These are phyloP conservation scores for Spergularia bocconei DNA, from an alignment of 148 eudicot species.

Conservation along the genomic window DNA sequence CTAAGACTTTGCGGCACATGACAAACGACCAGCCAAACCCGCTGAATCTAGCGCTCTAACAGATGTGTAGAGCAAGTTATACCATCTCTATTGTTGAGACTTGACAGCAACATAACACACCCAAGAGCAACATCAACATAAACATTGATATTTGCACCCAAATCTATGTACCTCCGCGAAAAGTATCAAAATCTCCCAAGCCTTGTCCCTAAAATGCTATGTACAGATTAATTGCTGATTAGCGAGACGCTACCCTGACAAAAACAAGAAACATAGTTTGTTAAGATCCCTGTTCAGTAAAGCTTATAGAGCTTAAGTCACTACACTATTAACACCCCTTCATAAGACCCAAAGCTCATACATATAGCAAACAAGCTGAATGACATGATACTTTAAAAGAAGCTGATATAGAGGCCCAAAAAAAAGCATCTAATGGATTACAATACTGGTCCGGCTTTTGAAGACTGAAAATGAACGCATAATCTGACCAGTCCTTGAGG, in stretches of 20 bases:
- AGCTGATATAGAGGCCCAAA: no score
- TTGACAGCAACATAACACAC: background rate
- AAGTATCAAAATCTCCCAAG: constrained; percentile 16
- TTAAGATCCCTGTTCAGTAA: background rate
- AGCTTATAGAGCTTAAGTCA: no score
- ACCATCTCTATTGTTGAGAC: constrained; percentile 10
- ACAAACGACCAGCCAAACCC: background rate
- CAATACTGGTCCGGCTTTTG: no score
- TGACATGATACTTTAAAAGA: no score
- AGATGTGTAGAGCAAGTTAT: background rate
- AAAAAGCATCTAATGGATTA: no score
- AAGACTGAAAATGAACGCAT: no score
- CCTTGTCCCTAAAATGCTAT: constrained; percentile 28
- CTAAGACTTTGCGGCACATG: background rate
- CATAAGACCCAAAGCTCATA: no score
- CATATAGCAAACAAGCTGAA: no score
- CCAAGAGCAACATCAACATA: constrained; percentile 10
- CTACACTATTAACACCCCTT: no score
- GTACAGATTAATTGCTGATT: constrained; percentile 30
- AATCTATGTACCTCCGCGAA: constrained; percentile 27
- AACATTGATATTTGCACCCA: constrained; percentile 22
- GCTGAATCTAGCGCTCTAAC: background rate
- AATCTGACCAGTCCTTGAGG: no score
- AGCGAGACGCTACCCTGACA: constrained; percentile 25
- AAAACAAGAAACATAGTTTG: background rate